Evolutionary conservation across 345 rosid genomes (phyloP), one percentile per base, ranked within the genome.

Genomic region (Salix udensis): DNA sequence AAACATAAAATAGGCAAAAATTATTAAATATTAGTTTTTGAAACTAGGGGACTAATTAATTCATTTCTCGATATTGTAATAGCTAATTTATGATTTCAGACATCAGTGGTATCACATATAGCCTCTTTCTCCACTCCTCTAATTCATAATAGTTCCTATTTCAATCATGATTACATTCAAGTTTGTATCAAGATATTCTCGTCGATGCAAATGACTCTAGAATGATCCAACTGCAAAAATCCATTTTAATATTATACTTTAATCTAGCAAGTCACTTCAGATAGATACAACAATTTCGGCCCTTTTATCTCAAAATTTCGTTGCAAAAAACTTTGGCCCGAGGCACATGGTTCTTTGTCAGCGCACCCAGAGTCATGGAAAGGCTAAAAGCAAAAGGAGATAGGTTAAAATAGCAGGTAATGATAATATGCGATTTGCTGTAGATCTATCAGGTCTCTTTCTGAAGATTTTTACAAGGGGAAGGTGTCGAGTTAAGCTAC

Each of bases 91-190:
- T 30, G 31, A 30, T 3, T 10, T 2, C 34, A 24, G 66, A 34
- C 28, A 26, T 24, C 55, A 6, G 5, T 6, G 7, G 18, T 18
- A 6, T 61, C 24, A 68, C 44, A 62, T 44, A 24, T 62, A 37
- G 53, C 70, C 77, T 37, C 21, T 68, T 31, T 65, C 72, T 44
- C 50, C 67, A 40, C 21, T 55, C 34, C 58, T 68, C 69, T 60
- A 65, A 64, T 46, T 64, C 53, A 73, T 28, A 44, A 68, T 39
- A 64, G 75, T 78, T 70, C 76, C 74, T 70, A 74, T 74, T 64
- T 66, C 64, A 70, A 14, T 76, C 44, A 70, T 44, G 21, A 50
- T 50, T 5, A 16, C 55, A 50, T 18, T 50, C 55, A 50, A 50
- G 21, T 50, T 18, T 16, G 55, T 1, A 6, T 50, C 7, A 50